Evolutionary conservation across 495 filamentous ascomycete species (phyloP), one percentile per base, ranked within the genome.

Genomic region (Penicillium lagena): DNA sequence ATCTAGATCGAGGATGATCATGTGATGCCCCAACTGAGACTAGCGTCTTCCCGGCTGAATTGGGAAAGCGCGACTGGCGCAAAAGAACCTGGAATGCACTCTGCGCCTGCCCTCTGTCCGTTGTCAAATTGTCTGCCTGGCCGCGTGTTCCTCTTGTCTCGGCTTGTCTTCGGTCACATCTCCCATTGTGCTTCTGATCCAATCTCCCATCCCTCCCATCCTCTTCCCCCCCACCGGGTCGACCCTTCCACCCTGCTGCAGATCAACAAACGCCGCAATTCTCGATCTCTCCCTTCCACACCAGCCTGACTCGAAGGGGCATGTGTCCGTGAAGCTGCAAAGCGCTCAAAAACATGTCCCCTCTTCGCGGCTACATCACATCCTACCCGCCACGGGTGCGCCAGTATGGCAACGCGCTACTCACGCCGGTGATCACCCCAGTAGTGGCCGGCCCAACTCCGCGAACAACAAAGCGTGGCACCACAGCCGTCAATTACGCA

Each of bases 401-500:
- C 63, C 82, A 84, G 42, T 99, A 90, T 71, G 86, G 83, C 50
- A 97, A 96, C 69, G 86, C 93, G 48, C 80, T 99, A 46, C 79
- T 97, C 43, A 87, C 89, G 9, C 91, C 93, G 29, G 81, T 96
- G 45, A 79, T 91, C 42, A 86, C 83, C 49, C 79, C 81, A 17
- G 69, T 72, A 47, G 75, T 83, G 48, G 71, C 72, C 14, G 83
- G 78, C 22, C 85, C 87, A 8, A 71, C 80, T 13, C 76, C 87
- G 46, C 81, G 91, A 56, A 96, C 89, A 13, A 97, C 93, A 13
- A 99, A 99, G 68, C 86, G 93, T 60, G 94, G 93, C 32, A 97
- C 93, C 2, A 89, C 87, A 33, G 87, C 89, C 36, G 90, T 96
- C 58, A 97, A 96, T 63, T 99, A 99, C 56, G 90, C 93, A 28